Conservation (phyloP, 768 basidiomycete genomes). For the Mrakia blollopis region DNA sequence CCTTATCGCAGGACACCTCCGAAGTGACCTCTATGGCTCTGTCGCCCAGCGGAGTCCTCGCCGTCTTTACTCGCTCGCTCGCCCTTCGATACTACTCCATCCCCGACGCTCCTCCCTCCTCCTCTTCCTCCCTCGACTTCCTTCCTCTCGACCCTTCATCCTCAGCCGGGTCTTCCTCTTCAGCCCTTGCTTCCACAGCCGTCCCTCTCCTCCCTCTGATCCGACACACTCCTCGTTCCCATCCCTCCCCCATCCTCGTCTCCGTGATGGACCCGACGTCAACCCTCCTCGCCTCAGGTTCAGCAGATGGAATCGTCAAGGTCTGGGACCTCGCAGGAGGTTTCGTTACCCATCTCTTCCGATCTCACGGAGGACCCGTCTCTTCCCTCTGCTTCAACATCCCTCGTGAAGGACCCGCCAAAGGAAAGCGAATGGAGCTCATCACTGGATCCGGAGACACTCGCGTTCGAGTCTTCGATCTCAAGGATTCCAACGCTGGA, state of each 20-base stretch:
- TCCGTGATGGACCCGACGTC: conserved; percentile 54
- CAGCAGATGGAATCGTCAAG: conserved; percentile 93
- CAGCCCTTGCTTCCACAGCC: conserved; percentile 49
- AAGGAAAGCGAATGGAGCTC: conserved; percentile 59
- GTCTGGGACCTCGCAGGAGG: conserved; percentile 88
- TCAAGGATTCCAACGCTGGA: conserved; percentile 59
- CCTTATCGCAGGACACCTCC: conserved; percentile 64
- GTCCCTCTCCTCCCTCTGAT: conserved; percentile 48
- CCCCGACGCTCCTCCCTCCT: conserved; percentile 45
- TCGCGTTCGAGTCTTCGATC: conserved; percentile 84
- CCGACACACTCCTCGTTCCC: conserved; percentile 74
- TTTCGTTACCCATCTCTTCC: conserved; percentile 88
- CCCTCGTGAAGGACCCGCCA: conserved; percentile 48
- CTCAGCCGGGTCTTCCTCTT: conserved; percentile 29
- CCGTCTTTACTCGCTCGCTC: conserved; percentile 74
- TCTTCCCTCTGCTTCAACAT: conserved; percentile 83
- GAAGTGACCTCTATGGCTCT: conserved; percentile 77
- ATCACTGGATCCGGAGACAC: conserved; percentile 90
- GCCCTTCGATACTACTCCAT: conserved; percentile 79
- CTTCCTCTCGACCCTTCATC: conserved; percentile 40
- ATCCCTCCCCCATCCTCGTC: conserved; percentile 90
- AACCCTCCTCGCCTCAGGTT: conserved; percentile 87
- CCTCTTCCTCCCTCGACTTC: conserved; percentile 35
- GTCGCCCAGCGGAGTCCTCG: conserved; percentile 59
- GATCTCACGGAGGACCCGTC: conserved; percentile 96